These are phyloP conservation scores for Clitocybe nebularis DNA, from an alignment of 1,284 basidiomycete genomes.

Conservation along the genomic window DNA sequence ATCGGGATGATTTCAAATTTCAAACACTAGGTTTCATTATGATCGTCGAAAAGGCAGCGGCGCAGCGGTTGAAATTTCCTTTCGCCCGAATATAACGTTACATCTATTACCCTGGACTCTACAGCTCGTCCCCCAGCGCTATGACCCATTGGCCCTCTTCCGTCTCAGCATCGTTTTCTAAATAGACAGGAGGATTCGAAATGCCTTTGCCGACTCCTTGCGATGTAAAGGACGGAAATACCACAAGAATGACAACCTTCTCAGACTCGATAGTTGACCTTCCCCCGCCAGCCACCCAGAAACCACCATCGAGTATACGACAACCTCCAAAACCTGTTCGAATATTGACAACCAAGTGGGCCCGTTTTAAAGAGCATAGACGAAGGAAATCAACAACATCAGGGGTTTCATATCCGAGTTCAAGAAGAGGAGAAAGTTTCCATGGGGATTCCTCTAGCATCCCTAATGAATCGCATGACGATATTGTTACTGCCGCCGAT, in stretches of 20 bases:
- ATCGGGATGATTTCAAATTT: conserved; percentile 1
- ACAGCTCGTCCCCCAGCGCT: neutral
- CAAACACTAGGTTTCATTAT: neutral
- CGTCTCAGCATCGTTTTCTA: neutral
- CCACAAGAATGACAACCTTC: neutral
- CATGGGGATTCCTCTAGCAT: neutral
- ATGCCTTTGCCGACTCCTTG: neutral
- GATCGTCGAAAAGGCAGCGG: neutral
- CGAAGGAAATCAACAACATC: neutral
- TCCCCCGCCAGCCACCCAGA: neutral
- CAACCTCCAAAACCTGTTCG: neutral
- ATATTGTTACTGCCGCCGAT: conserved; percentile 6
- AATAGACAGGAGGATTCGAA: too few species aligned
- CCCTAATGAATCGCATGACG: neutral
- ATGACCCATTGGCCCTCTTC: neutral
- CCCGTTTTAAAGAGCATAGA: neutral
- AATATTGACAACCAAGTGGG: neutral
- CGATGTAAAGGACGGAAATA: neutral
- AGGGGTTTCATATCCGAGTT: neutral
- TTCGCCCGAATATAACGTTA: neutral
- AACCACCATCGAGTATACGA: neutral
- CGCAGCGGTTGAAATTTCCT: neutral
- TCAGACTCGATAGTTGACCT: neutral
- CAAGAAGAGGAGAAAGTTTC: neutral
- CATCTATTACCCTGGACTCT: neutral